Conservation (phyloP, 2,329 filamentous ascomycete species). For the Fusarium clavum region DNA sequence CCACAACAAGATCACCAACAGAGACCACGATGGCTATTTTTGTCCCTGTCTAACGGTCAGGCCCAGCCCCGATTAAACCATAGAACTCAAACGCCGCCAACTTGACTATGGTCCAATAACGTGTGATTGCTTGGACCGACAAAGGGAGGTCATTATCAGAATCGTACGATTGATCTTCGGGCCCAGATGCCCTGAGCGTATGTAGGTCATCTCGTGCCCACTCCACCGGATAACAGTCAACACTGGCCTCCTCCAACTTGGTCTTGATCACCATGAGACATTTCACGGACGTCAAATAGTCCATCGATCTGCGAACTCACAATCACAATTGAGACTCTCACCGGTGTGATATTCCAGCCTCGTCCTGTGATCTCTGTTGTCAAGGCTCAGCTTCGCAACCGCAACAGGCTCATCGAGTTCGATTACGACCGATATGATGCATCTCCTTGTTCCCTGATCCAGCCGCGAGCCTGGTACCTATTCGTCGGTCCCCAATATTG, state of each 20-base stretch:
- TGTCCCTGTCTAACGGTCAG: not conserved
- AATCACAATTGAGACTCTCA: not conserved
- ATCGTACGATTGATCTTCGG: slow-evolving; percentile 1
- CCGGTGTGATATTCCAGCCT: not conserved
- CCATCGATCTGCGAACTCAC: not conserved
- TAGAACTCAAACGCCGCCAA: not conserved
- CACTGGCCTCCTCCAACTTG: not conserved
- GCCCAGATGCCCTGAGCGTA: not conserved
- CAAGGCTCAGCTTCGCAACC: not conserved
- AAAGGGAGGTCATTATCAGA: not conserved
- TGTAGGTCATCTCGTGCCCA: not conserved
- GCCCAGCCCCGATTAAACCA: not conserved
- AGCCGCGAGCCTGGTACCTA: not conserved
- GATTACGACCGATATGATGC: not conserved
- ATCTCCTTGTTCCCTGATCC: not conserved
- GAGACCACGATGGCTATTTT: not conserved
- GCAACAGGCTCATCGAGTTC: not conserved
- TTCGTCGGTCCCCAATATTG: not conserved
- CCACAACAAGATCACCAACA: not conserved
- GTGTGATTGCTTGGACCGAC: not conserved
- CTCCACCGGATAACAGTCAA: not conserved
- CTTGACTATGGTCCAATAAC: not conserved
- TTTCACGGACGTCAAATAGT: not conserved
- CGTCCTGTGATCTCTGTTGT: not conserved
- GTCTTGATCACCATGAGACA: not conserved